A percentile compares a stretch with the other conserved stretches of the same genome.
Evolutionary conservation across 1,284 basidiomycete species (phyloP).

Genomic region (Ustilago loliicola): DNA sequence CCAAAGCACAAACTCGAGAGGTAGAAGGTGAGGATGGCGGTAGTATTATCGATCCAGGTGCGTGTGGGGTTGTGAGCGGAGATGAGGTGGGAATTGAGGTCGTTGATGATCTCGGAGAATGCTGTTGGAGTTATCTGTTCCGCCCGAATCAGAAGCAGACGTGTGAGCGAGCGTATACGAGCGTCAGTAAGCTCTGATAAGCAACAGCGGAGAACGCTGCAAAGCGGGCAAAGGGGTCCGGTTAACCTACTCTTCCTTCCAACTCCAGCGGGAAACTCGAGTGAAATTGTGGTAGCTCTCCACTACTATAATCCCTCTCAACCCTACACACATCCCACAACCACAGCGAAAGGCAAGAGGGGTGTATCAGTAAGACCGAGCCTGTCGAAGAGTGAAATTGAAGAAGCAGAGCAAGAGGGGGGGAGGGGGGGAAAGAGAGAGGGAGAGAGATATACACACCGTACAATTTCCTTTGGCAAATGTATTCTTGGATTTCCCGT

Average conservation of each 20-base stretch:
- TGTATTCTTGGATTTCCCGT: conserved; percentile 84
- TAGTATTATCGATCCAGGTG: conserved; percentile 51
- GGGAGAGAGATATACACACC: conserved; percentile 26
- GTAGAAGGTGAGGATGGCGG: conserved; percentile 55
- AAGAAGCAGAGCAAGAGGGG: background rate
- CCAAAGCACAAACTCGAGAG: conserved; percentile 74
- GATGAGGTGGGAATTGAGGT: conserved; percentile 57
- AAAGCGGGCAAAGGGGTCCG: background rate
- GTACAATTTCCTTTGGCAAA: conserved; percentile 84
- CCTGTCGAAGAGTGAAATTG: too few relatives aligned
- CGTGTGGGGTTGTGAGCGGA: conserved; percentile 40
- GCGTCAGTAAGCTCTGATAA: too few relatives aligned
- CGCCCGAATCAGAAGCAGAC: background rate
- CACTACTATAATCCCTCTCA: conserved; percentile 84
- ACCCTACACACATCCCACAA: conserved; percentile 72
- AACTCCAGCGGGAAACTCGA: conserved; percentile 84
- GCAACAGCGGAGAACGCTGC: too few relatives aligned
- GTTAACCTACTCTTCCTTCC: conserved; percentile 78
- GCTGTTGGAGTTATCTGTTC: conserved; percentile 43
- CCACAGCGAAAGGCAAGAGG: background rate
- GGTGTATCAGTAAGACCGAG: too few relatives aligned
- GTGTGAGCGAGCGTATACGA: background rate
- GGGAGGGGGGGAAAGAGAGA: background rate
- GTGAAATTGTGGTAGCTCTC: conserved; percentile 82
- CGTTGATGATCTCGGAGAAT: conserved; percentile 58